These are phyloP conservation scores for Albifimbria verrucaria DNA, from an alignment of 2,329 filamentous ascomycete genomes.

Conservation along the genomic window DNA sequence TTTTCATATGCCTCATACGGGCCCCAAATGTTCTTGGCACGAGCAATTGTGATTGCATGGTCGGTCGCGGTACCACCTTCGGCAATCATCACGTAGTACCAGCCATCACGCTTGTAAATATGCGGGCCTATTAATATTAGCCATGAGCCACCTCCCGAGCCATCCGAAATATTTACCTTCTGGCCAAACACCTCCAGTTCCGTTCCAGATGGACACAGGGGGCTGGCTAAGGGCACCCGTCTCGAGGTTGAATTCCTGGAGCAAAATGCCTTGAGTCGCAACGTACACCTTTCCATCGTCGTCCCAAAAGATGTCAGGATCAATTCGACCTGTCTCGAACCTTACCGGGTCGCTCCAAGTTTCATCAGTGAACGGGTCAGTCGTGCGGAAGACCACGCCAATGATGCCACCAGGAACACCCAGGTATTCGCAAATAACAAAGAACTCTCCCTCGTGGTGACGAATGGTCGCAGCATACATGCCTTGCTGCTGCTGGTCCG, in stretches of 20 bases:
- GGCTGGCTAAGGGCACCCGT: conserved; percentile 38
- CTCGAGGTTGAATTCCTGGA: conserved; percentile 32
- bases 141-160: too few relatives aligned
- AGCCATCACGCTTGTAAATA: conserved; percentile 37
- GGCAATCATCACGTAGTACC: conserved; percentile 42
- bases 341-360: conserved; percentile 22
- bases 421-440: conserved; percentile 26
- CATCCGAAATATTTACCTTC: too few relatives aligned
- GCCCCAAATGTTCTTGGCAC: conserved; percentile 28
- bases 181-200: conserved; percentile 37
- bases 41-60: conserved; percentile 34
- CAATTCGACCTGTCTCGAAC: conserved; percentile 26
- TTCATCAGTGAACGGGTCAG: conserved; percentile 15
- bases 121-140: conserved; percentile 39
- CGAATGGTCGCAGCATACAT: conserved; percentile 47
- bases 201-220: conserved; percentile 43
- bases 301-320: conserved; percentile 51
- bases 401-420: conserved; percentile 7
- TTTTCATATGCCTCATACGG: conserved; percentile 31
- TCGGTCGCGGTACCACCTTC: conserved; percentile 39
- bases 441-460: conserved; percentile 40
- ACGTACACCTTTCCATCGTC: conserved; percentile 52
- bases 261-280: conserved; percentile 26
- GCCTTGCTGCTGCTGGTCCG: conserved; percentile 28
- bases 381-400: conserved; percentile 12